Percentiles rank a stretch among this genome's conserved stretches.
Evolutionary conservation across 192 early-diverging fungal genomes (phyloP).

Genomic region (Mortierella alpina): DNA sequence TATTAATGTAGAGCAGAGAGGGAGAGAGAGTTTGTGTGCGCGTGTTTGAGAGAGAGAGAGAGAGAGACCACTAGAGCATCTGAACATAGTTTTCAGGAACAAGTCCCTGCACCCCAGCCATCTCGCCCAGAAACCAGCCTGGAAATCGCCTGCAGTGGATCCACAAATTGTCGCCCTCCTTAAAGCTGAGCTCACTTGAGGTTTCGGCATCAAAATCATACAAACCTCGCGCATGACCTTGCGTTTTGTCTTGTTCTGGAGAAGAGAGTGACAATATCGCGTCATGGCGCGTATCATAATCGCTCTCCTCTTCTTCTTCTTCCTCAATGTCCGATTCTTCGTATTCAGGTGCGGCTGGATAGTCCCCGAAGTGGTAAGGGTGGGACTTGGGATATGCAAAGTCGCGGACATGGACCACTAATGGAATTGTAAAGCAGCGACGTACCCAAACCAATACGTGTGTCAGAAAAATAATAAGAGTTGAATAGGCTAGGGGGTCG

Average conservation of each 20-base stretch:
- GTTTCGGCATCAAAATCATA: conserved; percentile 82
- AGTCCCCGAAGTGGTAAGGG: conserved; percentile 31
- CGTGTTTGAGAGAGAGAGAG: neutral
- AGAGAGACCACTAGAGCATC: neutral
- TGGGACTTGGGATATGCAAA: conserved; percentile 44
- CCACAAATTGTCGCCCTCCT: conserved; percentile 71
- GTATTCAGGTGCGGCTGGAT: conserved; percentile 28
- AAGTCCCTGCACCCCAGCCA: conserved; percentile 66
- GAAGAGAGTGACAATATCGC: neutral
- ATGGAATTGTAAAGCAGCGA: no score
- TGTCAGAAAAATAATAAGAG: neutral
- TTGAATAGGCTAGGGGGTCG: neutral
- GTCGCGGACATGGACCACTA: conserved; percentile 36
- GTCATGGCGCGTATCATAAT: neutral
- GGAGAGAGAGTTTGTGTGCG: neutral
- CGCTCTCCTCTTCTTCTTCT: conserved; percentile 17
- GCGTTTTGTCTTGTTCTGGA: conserved; percentile 33
- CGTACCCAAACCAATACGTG: no score
- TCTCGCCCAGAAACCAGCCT: conserved; percentile 80
- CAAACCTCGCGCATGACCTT: conserved; percentile 65
- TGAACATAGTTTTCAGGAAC: conserved; percentile 81
- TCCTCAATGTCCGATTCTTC: conserved; percentile 30
- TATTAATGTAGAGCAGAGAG: neutral
- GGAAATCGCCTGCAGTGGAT: conserved; percentile 76
- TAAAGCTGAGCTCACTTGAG: conserved; percentile 71